A percentile compares a stretch with the other conserved stretches of the same genome.
Evolutionary conservation across 352 stramenopile genomes (phyloP).

Genomic region (Globisporangium uncinulatum): DNA sequence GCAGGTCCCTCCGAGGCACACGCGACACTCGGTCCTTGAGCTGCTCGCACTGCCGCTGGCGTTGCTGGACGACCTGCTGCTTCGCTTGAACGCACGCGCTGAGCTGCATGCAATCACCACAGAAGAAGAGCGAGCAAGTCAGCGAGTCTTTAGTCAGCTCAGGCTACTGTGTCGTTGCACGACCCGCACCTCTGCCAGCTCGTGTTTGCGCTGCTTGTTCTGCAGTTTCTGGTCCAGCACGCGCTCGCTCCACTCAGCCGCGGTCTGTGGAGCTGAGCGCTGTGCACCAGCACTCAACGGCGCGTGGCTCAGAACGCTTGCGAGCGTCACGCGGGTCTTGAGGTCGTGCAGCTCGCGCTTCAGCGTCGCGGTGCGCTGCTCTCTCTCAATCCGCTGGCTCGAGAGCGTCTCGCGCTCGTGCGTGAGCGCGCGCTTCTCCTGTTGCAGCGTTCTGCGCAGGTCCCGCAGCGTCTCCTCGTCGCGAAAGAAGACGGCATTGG

Average conservation of each 20-base stretch:
- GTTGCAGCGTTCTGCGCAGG: slow-evolving; percentile 26
- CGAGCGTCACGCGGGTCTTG: slow-evolving; percentile 50
- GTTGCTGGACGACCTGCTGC: slow-evolving; percentile 14
- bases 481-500: slow-evolving; percentile 43
- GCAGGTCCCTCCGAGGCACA: slow-evolving; percentile 38
- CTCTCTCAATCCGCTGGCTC: slow-evolving; percentile 27
- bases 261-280: slow-evolving; percentile 14
- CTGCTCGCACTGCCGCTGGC: slow-evolving; percentile 25
- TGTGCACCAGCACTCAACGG: background rate
- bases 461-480: slow-evolving; percentile 47
- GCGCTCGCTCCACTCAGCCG: slow-evolving; percentile 37
- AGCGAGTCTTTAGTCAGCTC: no score
- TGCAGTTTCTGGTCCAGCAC: slow-evolving; percentile 36
- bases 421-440: slow-evolving; percentile 32
- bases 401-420: slow-evolving; percentile 25
- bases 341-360: slow-evolving; percentile 47
- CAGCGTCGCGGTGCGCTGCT: slow-evolving; percentile 23
- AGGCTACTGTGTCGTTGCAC: background rate
- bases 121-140: background rate
- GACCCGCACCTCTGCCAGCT: slow-evolving; percentile 19
- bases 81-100: slow-evolving; percentile 9
- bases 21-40: slow-evolving; percentile 23
- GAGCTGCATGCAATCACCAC: slow-evolving; percentile 8
- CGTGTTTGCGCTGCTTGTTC: slow-evolving; percentile 29
- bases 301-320: slow-evolving; percentile 8